These are phyloP conservation scores for Alternaria triticimaculans DNA, from an alignment of 2,329 filamentous ascomycete species.

Conservation along the genomic window DNA sequence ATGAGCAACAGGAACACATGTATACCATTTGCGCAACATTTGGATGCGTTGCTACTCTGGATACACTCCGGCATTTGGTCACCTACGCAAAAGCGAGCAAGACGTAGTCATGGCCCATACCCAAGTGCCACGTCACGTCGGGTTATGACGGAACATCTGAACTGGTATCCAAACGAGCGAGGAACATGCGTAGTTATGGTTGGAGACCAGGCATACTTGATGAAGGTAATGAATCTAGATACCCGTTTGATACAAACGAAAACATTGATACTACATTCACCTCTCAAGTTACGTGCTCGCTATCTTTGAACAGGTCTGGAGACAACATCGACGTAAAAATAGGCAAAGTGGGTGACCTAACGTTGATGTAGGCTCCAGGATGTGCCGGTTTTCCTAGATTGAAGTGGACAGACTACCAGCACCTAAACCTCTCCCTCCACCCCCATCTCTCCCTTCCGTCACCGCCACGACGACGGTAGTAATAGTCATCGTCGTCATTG, in stretches of 20 bases:
- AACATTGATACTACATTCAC: neutral
- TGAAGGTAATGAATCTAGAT: conserved; percentile 14
- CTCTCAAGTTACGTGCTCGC: neutral
- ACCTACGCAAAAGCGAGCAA: neutral
- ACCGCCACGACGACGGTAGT: neutral
- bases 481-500: neutral
- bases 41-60: neutral
- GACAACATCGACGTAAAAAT: neutral
- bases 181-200: neutral
- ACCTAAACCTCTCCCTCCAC: neutral
- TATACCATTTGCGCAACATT: neutral
- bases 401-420: neutral
- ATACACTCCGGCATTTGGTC: no score
- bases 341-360: neutral
- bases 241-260: conserved; percentile 12
- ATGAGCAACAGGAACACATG: conserved; percentile 20
- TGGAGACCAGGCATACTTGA: neutral
- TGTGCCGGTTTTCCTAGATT: no score
- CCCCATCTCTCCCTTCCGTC: neutral
- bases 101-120: neutral
- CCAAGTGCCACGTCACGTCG: neutral
- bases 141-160: neutral
- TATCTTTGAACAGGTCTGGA: neutral
- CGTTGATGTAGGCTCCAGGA: neutral
- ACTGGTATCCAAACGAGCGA: neutral